Evolutionary conservation across 192 early-diverging fungal species (phyloP), one percentile per base, ranked within the genome.

Genomic region (Spizellomyces sp.): DNA sequence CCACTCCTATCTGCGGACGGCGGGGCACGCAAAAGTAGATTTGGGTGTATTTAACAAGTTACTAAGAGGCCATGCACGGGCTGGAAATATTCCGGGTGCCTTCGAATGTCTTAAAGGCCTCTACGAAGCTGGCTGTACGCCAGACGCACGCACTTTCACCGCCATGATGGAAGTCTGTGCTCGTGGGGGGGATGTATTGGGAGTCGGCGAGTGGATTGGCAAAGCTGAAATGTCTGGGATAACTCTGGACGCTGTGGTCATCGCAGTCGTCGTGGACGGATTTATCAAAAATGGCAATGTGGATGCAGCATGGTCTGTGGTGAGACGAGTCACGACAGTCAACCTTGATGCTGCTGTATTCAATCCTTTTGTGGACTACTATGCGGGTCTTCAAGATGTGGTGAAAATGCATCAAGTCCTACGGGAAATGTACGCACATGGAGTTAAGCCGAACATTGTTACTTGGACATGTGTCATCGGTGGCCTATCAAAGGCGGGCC

Each of bases 161-260:
- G 52, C 70, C 48, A 9, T 72, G 19, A 64, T 72, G 43, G 22
- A 52, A 10, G 62, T 54, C 6, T 45, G 48, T 27, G 70, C 70
- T 27, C n/a, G 36, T 43, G 44, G 10, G 1, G 70, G 70, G 21
- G 70, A 72, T 36, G 21, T 54, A 8, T n/a, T 55, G 47, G 62
- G 27, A 42, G 62, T 65, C 10, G 62, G 48, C 6, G 62, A 64
- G 50, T 63, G 48, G 47, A 42, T 42, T 50, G 14, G 14, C 12
- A 48, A 19, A 6, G 70, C 70, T 14, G 41, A 44, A 21, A n/a
- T 43, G 46, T 8, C 45, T 6, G 62, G 43, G 14, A 27, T 27
- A 9, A 41, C 8, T 4, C 36, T 64, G 3, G 70, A 72, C 52
- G 70, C 48, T 9, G 42, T 43, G 9, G 44, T 22, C n/a, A 50